Base-by-base conservation (phyloP, 192 early-diverging fungal species). In the Coemansia sp. region DNA sequence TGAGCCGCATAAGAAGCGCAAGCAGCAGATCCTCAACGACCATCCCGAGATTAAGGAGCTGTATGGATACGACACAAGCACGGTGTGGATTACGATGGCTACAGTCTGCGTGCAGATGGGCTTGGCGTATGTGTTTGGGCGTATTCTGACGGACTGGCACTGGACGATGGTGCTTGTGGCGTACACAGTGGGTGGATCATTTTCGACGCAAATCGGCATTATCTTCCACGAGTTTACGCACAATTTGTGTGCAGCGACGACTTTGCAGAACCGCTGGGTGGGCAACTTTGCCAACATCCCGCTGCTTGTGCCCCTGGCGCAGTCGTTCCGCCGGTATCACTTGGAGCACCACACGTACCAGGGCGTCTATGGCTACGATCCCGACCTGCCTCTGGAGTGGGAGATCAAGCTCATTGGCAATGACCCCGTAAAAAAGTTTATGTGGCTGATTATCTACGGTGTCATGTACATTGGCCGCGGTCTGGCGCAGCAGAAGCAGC, bases 311-410 rank as follows among this genome's bases (percentile, higher is more conserved):
- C 91, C 91, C 6, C 85, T 92, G 28, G 89, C 90, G 20, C 85
- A 86, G 71, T 92, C 91, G 20, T 92, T 92, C 83, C 89, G 91
- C 55, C 84, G 90, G 5, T 91, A 92, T 70, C 96, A 98, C 79
- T 84, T 97, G 61, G 96, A 96, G 77, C 96, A 98, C 76, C 96
- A 98, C 83, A 91, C 92, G n/a, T 95, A 88, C 82, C 94, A 96
- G 82, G 96, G 96, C 16, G 95, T 97, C 13, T 87, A 89, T 23
- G 95, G 94, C 16, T 87, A 91, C 70, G 96, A 98, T 70, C 92
- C 94, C 53, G 96, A 98, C 72, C 85, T 98, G 24, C 96, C 96
- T 6, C 82, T 93, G 8, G 88, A 92, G 51, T 89, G 91, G 85
- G 95, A 98, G 77, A 88, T 86, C 71, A 85, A 84, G 28, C 70